Evolutionary conservation across 257 asterid genomes (phyloP), one percentile per base, ranked within the genome.

Genomic region (Fraxinus americana): DNA sequence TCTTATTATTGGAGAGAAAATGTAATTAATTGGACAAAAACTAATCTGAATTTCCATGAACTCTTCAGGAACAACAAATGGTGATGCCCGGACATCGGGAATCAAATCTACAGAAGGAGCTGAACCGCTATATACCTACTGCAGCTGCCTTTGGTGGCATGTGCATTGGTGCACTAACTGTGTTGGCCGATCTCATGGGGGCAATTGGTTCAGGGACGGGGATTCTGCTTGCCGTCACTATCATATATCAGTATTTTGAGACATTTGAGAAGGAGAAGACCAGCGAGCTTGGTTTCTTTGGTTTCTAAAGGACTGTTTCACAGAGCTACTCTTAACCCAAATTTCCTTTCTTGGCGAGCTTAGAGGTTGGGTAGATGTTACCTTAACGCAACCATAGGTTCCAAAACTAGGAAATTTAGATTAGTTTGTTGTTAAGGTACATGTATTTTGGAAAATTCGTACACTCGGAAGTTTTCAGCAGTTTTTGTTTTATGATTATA

Each of bases 141-240:
- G 80, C 80, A 72, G 82, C 82, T 9, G 82, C 82, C 67, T 78
- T 78, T 12, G 82, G 82, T 19, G 78, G 82, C 27, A 61, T 71
- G 68, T 65, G 82, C 39, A 39, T 65, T 63, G 82, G 78, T 3
- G 72, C 77, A 1, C 73, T 48, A 16, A 78, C 78, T 0, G 82
- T 78, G 17, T 72, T 78, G 73, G 77, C 73, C 1, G 82, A 78
- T 65, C 77, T 78, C 17, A 78, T 72, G 77, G 82, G 82, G 21
- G 78, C 82, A 61, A 63, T 78, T 30, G 77, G 82, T 65, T 78
- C 78, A 2, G 77, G 78, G 23, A 72, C 74, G 0, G 82, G 73
- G 34, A 78, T 78, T 72, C 48, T 78, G 73, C 72, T 72, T 63
- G 82, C 77, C 0, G 78, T 78, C 59, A 73, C 78, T 29, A 78